Base-by-base conservation (phyloP, 345 rosid species). In the Firmiana major region DNA sequence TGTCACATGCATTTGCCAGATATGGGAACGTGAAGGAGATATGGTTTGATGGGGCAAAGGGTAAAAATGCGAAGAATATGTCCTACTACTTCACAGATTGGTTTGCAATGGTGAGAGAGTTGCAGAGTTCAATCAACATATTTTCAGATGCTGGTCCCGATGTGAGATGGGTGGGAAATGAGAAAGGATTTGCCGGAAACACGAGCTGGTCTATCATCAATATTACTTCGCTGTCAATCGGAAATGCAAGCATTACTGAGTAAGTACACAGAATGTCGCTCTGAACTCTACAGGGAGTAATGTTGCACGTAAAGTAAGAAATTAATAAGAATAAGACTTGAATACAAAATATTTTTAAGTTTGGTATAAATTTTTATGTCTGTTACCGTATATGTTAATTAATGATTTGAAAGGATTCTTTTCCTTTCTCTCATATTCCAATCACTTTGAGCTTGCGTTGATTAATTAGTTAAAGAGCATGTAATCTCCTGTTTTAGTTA, bases 21-120 rank as follows among this genome's bases (percentile, higher is more conserved):
- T 89, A 91, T 54, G 91, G 87, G n/a, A 75, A 77, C 21, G 84
- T 88, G 48, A 82, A 80, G 54, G 96, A 91, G 86, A 91, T 91
- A 77, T 91, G 96, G 96, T 91, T 91, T 63, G 96, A 91, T 71
- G 96, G 96, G 63, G 88, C 89, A 1, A 91, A 91, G 72, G 96
- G 92, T 1, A 17, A 85, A 0, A 81, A 86, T 53, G 92, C 88
- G 3, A 86, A 86, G 19, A 92, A 92, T 76, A 88, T 90, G 89
- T 78, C 90, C 4, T 92, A 89, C 51, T 81, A 91, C 71, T 91
- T 91, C 77, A 21, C 74, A 1, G 97, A 89, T 12, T 92, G 97
- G 97, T 92, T 92, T 70, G 84, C 87, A 3, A 92, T 90, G 97
- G 97, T 87, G 81, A 88, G 79, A 79, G 94, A 90, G 70, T 68